Evolutionary conservation across 768 basidiomycete genomes (phyloP).

Genomic region (Mycena vulgaris): DNA sequence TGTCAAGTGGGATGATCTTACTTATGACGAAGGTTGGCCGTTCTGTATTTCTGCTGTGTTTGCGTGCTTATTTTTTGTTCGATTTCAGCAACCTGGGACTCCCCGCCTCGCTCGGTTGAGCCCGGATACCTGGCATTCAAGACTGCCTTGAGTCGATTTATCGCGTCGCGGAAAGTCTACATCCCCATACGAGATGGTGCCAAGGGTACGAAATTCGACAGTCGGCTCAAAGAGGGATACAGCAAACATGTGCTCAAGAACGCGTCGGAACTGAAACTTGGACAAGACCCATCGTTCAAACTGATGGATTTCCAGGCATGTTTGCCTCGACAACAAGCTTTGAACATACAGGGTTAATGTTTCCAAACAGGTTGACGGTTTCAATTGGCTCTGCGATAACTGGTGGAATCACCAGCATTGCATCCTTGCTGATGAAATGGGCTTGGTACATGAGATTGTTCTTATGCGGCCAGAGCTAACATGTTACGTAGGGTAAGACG

Average conservation of each 20-base stretch:
- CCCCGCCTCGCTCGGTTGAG: constrained; percentile 78
- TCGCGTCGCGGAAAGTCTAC: constrained; percentile 72
- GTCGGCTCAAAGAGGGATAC: constrained; percentile 71
- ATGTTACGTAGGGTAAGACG: constrained; percentile 80
- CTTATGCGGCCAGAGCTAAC: constrained; percentile 9
- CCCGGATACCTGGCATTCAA: constrained; percentile 75
- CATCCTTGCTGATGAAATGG: constrained; percentile 99
- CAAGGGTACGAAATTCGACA: constrained; percentile 56
- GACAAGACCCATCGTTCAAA: constrained; percentile 72
- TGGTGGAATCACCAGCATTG: constrained; percentile 91
- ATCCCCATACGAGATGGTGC: constrained; percentile 64
- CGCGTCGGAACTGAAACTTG: constrained; percentile 74
- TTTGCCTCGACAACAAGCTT: constrained; percentile 31
- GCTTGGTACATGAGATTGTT: constrained; percentile 67
- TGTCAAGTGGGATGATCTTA: constrained; percentile 93
- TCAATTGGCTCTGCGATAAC: constrained; percentile 89
- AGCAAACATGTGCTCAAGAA: constrained; percentile 63
- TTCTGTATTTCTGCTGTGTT: constrained; percentile 11
- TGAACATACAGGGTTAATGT: neutral
- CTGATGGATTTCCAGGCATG: constrained; percentile 92
- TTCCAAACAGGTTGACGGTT: constrained; percentile 75
- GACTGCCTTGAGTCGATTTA: constrained; percentile 76
- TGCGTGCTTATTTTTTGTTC: constrained; percentile 15
- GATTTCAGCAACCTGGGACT: constrained; percentile 94
- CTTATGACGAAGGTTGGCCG: constrained; percentile 89